Conservation (phyloP, 2,329 filamentous ascomycete genomes). For the Dichotomopilus funicola region DNA sequence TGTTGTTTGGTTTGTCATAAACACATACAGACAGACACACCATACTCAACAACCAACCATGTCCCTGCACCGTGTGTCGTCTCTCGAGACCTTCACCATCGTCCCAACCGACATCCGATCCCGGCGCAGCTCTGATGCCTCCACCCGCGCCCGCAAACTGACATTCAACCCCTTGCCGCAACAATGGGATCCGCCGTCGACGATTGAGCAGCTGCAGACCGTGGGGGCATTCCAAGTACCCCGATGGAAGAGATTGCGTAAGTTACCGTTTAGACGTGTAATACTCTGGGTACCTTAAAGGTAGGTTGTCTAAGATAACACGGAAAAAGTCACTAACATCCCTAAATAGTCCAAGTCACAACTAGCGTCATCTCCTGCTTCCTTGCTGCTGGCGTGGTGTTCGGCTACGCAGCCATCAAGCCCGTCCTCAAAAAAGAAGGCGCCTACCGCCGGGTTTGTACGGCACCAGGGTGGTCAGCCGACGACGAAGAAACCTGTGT, state of each 20-base stretch:
- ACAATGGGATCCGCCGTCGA: constrained; percentile 40
- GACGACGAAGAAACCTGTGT: constrained; percentile 37
- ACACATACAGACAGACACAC: background rate
- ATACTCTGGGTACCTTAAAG: background rate
- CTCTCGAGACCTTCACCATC: constrained; percentile 46
- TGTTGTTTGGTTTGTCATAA: background rate
- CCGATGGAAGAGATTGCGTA: constrained; percentile 47
- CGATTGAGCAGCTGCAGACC: constrained; percentile 38
- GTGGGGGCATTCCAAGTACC: constrained; percentile 50
- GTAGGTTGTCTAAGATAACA: too few relatives aligned
- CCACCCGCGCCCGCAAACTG: constrained; percentile 43
- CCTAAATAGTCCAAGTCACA: constrained; percentile 32
- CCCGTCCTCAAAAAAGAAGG: constrained; percentile 68
- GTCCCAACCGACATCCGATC: constrained; percentile 33
- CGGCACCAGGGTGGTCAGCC: constrained; percentile 20
- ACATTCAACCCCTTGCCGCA: constrained; percentile 51
- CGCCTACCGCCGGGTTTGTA: constrained; percentile 61
- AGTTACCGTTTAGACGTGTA: constrained; percentile 18
- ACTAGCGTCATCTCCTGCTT: constrained; percentile 36
- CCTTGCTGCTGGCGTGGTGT: constrained; percentile 70
- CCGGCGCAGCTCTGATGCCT: constrained; percentile 40
- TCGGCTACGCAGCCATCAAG: constrained; percentile 80
- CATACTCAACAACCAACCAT: constrained; percentile 27
- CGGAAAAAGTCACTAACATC: background rate
- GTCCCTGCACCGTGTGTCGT: constrained; percentile 48